Conservation (phyloP, 2,329 filamentous ascomycete genomes). For the Ilyonectria destructans region DNA sequence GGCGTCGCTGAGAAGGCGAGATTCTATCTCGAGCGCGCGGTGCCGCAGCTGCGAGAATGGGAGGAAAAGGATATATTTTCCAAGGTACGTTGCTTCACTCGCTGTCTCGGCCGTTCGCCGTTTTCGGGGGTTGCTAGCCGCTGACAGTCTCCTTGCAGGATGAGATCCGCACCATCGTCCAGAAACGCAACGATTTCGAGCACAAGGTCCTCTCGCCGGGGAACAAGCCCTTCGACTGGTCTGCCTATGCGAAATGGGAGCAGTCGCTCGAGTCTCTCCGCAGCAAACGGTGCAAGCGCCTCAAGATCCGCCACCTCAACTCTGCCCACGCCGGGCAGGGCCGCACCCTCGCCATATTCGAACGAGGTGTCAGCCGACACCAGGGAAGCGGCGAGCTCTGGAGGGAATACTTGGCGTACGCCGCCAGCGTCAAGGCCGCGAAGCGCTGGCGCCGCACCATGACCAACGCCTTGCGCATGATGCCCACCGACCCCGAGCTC, state of each 20-base stretch:
- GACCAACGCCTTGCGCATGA: conserved; percentile 83
- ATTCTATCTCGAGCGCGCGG: conserved; percentile 93
- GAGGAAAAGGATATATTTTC: conserved; percentile 93
- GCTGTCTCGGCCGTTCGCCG: not conserved
- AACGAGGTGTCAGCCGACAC: conserved; percentile 88
- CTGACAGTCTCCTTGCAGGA: conserved; percentile 69
- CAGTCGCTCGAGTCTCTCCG: conserved; percentile 82
- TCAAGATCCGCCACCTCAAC: conserved; percentile 79
- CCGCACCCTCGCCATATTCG: conserved; percentile 90
- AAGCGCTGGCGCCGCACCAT: conserved; percentile 78
- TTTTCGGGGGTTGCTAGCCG: not conserved
- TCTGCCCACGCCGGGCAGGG: conserved; percentile 82
- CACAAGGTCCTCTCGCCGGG: conserved; percentile 90
- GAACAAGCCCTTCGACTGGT: conserved; percentile 83
- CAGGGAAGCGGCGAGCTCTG: conserved; percentile 86
- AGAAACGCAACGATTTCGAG: conserved; percentile 93
- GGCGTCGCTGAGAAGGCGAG: conserved; percentile 93
- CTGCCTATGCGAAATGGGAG: conserved; percentile 85
- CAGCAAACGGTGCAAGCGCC: conserved; percentile 84
- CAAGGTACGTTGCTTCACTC: conserved; percentile 67
- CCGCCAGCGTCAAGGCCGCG: conserved; percentile 76
- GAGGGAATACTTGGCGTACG: conserved; percentile 91
- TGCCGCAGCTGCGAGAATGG: conserved; percentile 93
- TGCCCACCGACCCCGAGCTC: conserved; percentile 85
- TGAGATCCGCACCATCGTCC: conserved; percentile 90